phyloP scores from a whole-genome alignment of 2,329 filamentous ascomycete species.

The Lomentospora prolificans region DNA sequence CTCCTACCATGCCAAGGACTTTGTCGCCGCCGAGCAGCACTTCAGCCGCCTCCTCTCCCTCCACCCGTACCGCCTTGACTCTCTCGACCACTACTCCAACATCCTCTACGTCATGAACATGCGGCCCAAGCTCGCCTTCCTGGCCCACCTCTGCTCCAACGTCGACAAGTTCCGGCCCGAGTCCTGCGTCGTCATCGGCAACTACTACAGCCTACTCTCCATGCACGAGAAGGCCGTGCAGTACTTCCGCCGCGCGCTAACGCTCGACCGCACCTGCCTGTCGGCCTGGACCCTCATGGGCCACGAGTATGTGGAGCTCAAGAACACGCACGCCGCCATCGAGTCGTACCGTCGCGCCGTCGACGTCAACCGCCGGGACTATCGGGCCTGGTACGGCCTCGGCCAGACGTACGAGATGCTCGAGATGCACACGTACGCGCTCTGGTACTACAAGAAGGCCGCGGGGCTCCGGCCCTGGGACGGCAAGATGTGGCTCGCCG shows the following conservation, averaged over 20 bases:
- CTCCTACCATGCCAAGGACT: constrained; percentile 80
- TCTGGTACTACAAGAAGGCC: constrained; percentile 97
- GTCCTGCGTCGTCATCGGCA: constrained; percentile 92
- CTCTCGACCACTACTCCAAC: constrained; percentile 92
- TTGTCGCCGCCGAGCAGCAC: constrained; percentile 56
- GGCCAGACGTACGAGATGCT: constrained; percentile 96
- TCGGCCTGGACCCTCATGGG: constrained; percentile 99
- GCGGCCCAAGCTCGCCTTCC: constrained; percentile 79
- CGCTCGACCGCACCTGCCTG: constrained; percentile 79
- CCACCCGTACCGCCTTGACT: constrained; percentile 67
- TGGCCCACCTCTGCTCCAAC: constrained; percentile 81
- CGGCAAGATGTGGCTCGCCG: constrained; percentile 97
- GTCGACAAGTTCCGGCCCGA: constrained; percentile 96
- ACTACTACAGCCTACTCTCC: constrained; percentile 91
- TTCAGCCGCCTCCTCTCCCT: constrained; percentile 73
- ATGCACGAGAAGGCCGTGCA: constrained; percentile 97
- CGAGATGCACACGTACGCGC: constrained; percentile 93
- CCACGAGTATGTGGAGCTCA: constrained; percentile 96
- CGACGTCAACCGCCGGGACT: constrained; percentile 91
- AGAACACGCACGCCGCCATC: constrained; percentile 96
- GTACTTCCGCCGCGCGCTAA: constrained; percentile 89
- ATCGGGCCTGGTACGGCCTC: constrained; percentile 94
- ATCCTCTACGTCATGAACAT: constrained; percentile 89
- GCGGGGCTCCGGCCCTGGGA: constrained; percentile 91
- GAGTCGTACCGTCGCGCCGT: constrained; percentile 94